Percentiles rank a stretch among this genome's conserved stretches.
These are phyloP conservation scores for Fraxinus floribunda DNA, from an alignment of 305 asterid genomes.

Conservation along the genomic window DNA sequence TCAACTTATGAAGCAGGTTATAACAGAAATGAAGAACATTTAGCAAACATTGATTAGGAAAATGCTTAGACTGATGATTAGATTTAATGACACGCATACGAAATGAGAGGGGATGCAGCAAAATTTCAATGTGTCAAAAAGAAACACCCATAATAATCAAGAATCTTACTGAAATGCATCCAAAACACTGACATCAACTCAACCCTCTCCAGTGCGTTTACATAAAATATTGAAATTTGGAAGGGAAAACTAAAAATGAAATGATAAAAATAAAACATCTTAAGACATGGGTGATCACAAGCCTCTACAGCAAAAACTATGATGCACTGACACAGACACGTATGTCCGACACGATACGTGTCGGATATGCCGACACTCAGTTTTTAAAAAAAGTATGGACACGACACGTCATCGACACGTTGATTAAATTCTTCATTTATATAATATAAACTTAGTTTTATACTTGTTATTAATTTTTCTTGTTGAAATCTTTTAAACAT, in stretches of 20 bases:
- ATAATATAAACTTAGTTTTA: too few species aligned
- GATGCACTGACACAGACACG: too few species aligned
- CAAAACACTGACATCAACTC: background rate
- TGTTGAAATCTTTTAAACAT: too few species aligned
- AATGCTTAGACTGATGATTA: background rate
- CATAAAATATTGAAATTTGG: background rate
- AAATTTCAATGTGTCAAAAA: background rate
- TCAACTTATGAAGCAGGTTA: slow-evolving; percentile 7
- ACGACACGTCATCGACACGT: too few species aligned
- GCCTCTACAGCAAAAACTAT: background rate
- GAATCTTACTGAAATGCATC: background rate
- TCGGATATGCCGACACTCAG: too few species aligned
- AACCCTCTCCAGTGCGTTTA: too few species aligned
- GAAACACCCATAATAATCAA: background rate
- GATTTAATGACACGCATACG: background rate
- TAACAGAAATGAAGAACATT: background rate
- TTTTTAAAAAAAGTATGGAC: too few species aligned
- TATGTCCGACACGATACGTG: too few species aligned
- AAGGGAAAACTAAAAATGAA: background rate
- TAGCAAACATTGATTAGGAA: background rate
- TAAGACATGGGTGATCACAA: background rate
- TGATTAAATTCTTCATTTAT: too few species aligned
- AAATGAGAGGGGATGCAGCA: background rate
- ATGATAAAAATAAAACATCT: background rate
- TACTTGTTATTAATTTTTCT: too few species aligned